Evolutionary conservation across 2,329 filamentous ascomycete genomes (phyloP), one percentile per base, ranked within the genome.

Genomic region (Beauveria sp.): DNA sequence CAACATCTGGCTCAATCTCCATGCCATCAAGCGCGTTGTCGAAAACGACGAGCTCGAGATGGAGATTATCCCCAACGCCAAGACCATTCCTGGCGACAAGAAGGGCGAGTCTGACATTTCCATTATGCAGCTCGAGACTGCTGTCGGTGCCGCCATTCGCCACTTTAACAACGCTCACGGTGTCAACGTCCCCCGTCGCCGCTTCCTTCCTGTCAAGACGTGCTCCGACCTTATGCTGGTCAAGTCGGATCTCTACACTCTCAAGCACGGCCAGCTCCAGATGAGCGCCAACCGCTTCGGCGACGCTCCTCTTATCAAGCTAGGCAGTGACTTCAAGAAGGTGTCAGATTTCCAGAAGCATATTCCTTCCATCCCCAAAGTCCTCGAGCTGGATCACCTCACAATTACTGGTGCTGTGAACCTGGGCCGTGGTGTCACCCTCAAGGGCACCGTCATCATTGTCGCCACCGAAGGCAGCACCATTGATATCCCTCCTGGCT

Each of bases 1-100:
- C 90, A 99, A 99, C 86, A 97, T 99, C 80, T 99, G 94, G 94
- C 90, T 99, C 84, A 96, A 96, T 81, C 84, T 97, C 70, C 88
- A 91, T 75, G 94, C 94, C 68, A 90, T 99, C 80, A 97, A 97
- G 89, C 92, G 94, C 64, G 92, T 99, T 59, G 94, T 99, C 8
- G 94, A 97, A 85, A 92, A 96, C 77, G 91, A 96, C 76, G 93
- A 97, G 82, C 88, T 99, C 59, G 90, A 92, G 79, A 96, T 99
- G 90, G 94, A 99, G 81, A 99, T 99, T 75, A 99, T 99, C 70
- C 92, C 94, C 76, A 99, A 99, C 81, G 92, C 90, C 80, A 99
- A 99, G 85, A 93, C 91, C 66, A 97, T 99, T 71, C 90, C 94
- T 58, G 94, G 92, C 63, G 94, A 97, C 81, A 97, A 97, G 89